phyloP scores from a whole-genome alignment of 163 green algal genomes.

The Volvox carteri region DNA sequence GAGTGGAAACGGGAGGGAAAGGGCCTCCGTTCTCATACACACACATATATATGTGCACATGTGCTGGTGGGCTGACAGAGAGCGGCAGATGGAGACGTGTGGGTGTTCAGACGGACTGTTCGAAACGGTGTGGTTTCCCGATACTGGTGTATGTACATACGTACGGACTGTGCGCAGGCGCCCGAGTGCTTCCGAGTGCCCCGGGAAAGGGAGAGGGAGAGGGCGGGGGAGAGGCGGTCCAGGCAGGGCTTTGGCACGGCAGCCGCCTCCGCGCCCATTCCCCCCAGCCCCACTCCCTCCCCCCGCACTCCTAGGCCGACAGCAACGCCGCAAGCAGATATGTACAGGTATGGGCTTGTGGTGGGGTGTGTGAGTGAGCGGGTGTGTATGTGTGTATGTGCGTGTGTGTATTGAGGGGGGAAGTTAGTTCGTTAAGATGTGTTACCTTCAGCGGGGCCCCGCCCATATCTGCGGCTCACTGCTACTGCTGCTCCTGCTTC shows the following conservation, averaged over 20 bases:
- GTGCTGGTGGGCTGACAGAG: too few relatives aligned
- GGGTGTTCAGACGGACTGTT: background rate
- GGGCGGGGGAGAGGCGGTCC: background rate
- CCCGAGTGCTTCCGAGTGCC: background rate
- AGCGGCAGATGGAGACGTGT: too few relatives aligned
- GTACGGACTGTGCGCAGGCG: background rate
- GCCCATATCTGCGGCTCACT: too few relatives aligned
- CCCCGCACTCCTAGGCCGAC: background rate
- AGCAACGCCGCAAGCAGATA: background rate
- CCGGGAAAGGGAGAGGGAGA: background rate
- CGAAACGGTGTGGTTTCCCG: background rate
- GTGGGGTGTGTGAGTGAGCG: background rate
- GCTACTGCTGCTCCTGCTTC: too few relatives aligned
- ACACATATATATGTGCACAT: too few relatives aligned
- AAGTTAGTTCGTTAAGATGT: too few relatives aligned
- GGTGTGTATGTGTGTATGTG: background rate
- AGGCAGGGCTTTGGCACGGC: too few relatives aligned
- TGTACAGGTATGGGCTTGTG: background rate
- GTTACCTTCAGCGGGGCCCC: too few relatives aligned
- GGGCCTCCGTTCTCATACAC: too few relatives aligned
- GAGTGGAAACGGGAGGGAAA: too few relatives aligned
- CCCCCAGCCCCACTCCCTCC: background rate
- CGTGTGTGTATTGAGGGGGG: background rate
- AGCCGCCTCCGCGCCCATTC: background rate
- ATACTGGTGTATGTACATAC: too few relatives aligned